Conservation (phyloP, 2,329 filamentous ascomycete genomes). For the Fusarium lyarnte region DNA sequence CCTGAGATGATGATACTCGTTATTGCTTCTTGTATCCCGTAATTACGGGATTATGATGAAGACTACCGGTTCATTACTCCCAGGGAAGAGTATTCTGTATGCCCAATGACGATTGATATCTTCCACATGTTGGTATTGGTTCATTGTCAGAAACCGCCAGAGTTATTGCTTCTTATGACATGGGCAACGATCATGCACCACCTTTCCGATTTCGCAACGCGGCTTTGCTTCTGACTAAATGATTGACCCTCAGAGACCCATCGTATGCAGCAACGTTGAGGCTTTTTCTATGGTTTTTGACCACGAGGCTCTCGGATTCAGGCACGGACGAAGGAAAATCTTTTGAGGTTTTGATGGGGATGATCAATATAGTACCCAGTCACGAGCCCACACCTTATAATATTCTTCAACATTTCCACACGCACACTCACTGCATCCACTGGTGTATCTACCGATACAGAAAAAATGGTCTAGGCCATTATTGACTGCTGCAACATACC, state of each 20-base stretch:
- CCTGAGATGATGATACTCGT: not conserved
- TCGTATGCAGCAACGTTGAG: slow-evolving; percentile 33
- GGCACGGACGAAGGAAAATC: not conserved
- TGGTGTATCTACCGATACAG: not conserved
- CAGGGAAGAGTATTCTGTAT: not conserved
- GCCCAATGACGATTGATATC: not conserved
- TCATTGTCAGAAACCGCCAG: not conserved
- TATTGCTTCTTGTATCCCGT: slow-evolving; percentile 3
- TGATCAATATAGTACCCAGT: not conserved
- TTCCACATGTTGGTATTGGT: slow-evolving; percentile 5
- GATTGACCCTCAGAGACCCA: slow-evolving; percentile 10
- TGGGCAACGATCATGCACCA: not conserved
- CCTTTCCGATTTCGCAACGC: slow-evolving; percentile 22
- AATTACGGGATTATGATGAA: slow-evolving; percentile 1
- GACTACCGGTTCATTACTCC: slow-evolving; percentile 2
- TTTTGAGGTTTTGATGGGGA: slow-evolving; percentile 1
- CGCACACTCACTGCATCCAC: not conserved
- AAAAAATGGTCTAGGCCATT: slow-evolving; percentile 17
- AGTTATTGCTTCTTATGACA: not conserved
- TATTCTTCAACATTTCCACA: not conserved
- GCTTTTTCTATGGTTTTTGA: slow-evolving; percentile 1
- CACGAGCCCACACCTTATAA: not conserved
- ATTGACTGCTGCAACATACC: slow-evolving; percentile 7
- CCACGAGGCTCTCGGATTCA: slow-evolving; percentile 2
- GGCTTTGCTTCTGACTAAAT: slow-evolving; percentile 3